Evolutionary conservation across 1,284 basidiomycete genomes (phyloP), one percentile per base, ranked within the genome.

Genomic region (Cutaneotrichosporon sp.): DNA sequence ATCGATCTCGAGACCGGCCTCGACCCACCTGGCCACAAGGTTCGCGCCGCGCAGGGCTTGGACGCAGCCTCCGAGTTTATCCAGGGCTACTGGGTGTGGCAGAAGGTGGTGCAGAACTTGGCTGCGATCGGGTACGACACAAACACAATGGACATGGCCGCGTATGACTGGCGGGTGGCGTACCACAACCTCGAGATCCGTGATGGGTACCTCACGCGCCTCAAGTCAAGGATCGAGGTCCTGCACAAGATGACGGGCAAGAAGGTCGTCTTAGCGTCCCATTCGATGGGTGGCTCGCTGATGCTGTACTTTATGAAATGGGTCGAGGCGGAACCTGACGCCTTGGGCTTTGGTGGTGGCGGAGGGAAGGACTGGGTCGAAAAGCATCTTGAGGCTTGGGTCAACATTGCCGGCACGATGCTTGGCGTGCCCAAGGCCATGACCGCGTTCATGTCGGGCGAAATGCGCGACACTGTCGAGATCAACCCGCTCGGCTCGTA

Each of bases 391-490:
- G 88, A 90, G 70, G 80, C 87, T 0, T 84, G 88, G 64, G 79
- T 94, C 50, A 84, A 87, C 52, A 83, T 97, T 54, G 90, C 86
- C 2, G 94, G 94, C 1, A 90, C 93, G 8, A 82, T 94, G 75
- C 77, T 97, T 35, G 77, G 79, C 43, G 79, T 81, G 0, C 76
- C 90, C 3, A 98, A 97, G 75, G 89, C 93, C 0, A 96, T 97
- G 90, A 79, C 92, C 0, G 93, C 94, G 4, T 90, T 97, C 70
- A 78, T 98, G 26, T 92, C 90, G 0, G 88, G 88, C 9, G 89
- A 90, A 66, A 97, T 97, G 93, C 85, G 86, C 71, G 90, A 97
- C 64, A 97, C 93, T 0, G 93, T 97, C 9, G 88, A 96, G 68
- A 52, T 76, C 61, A 75, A 78, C 56, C 78, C 78, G 2, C 75